A percentile compares a stretch with the other conserved stretches of the same genome.
phyloP scores from a whole-genome alignment of 2,329 filamentous ascomycete species.

The Ophiostoma sp. region DNA sequence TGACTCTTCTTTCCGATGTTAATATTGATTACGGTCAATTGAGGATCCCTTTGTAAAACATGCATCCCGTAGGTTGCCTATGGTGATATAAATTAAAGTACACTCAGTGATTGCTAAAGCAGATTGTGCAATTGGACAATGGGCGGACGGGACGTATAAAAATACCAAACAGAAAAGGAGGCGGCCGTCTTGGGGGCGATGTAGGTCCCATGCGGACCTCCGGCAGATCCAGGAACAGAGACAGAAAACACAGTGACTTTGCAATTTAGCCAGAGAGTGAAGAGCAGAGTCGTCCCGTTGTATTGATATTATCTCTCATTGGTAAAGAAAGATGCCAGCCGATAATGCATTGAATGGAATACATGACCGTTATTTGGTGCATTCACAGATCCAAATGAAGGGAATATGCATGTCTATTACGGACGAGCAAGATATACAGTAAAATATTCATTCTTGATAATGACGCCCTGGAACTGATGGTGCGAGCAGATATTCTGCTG shows the following conservation, averaged over 20 bases:
- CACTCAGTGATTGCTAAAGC: background rate
- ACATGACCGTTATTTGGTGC: background rate
- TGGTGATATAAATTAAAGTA: background rate
- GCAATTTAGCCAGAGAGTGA: background rate
- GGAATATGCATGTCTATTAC: background rate
- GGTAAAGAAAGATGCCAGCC: background rate
- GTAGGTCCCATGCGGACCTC: slow-evolving; percentile 10
- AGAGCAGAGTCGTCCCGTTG: too few relatives aligned
- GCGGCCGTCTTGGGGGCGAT: background rate
- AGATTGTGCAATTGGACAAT: background rate
- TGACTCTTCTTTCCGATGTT: background rate
- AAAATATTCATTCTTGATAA: background rate
- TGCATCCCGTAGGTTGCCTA: too few relatives aligned
- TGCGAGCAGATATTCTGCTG: background rate
- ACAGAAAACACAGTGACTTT: too few relatives aligned
- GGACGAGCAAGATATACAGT: too few relatives aligned
- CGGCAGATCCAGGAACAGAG: background rate
- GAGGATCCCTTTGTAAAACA: too few relatives aligned
- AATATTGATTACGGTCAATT: background rate
- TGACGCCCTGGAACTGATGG: background rate
- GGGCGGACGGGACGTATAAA: background rate
- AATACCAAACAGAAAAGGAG: background rate
- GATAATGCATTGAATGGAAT: background rate
- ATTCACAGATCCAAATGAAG: background rate
- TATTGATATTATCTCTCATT: too few relatives aligned